Percentiles rank a stretch among this genome's conserved stretches.
phyloP scores from a whole-genome alignment of 139 green algal species.

The Micractinium sp. region DNA sequence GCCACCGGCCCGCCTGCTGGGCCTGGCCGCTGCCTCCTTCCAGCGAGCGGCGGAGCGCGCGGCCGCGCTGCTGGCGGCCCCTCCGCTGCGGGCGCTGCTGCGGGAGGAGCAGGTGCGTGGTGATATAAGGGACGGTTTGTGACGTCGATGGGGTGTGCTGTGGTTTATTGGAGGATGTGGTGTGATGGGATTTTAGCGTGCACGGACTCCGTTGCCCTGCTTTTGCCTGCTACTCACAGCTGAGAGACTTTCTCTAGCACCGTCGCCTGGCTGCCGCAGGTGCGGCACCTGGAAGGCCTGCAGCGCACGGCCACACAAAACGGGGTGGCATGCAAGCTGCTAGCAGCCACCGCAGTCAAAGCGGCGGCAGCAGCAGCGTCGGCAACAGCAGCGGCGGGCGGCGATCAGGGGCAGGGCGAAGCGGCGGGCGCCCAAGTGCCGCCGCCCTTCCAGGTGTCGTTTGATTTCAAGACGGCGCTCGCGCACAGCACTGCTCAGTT shows the following conservation, averaged over 20 bases:
- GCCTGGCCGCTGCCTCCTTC: neutral
- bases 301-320: slow-evolving; percentile 35
- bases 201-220: neutral
- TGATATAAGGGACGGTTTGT: neutral
- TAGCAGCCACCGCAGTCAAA: neutral
- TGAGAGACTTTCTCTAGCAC: neutral
- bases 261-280: slow-evolving; percentile 4
- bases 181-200: too few relatives aligned
- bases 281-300: slow-evolving; percentile 26
- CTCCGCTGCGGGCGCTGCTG: slow-evolving; percentile 11
- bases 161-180: neutral
- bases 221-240: neutral
- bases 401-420: neutral
- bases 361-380: neutral
- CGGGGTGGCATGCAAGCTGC: slow-evolving; percentile 28
- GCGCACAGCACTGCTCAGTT: slow-evolving; percentile 7
- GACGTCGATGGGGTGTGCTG: neutral
- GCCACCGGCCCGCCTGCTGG: neutral
- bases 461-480: slow-evolving; percentile 36
- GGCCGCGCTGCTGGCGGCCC: neutral
- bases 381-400: neutral
- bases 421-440: too few relatives aligned
- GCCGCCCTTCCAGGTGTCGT: slow-evolving; percentile 9
- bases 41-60: neutral
- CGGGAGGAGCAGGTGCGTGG: slow-evolving; percentile 10